A percentile compares a stretch with the other conserved stretches of the same genome.
Evolutionary conservation across 1,139 yeast genomes (phyloP).

Genomic region (Pichia sp.): DNA sequence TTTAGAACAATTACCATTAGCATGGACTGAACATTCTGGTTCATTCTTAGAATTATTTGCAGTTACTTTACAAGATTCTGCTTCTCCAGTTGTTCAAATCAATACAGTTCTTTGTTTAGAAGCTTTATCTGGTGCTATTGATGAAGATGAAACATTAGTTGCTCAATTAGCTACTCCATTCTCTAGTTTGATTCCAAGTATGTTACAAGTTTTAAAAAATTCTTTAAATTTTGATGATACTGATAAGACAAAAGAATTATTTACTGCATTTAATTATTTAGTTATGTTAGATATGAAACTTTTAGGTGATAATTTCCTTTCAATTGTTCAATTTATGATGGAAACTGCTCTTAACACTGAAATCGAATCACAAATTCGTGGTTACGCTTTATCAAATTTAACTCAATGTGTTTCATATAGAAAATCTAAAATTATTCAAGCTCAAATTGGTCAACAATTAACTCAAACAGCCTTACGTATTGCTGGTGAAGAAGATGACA

Average conservation of each 20-base stretch:
- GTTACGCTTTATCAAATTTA: slow-evolving; percentile 78
- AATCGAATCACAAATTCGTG: slow-evolving; percentile 76
- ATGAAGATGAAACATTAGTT: slow-evolving; percentile 41
- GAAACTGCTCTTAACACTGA: slow-evolving; percentile 65
- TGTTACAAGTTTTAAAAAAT: slow-evolving; percentile 77
- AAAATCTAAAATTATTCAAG: slow-evolving; percentile 57
- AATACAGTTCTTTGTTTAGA: slow-evolving; percentile 82
- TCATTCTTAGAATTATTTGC: slow-evolving; percentile 68
- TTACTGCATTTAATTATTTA: slow-evolving; percentile 80
- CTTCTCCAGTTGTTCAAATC: slow-evolving; percentile 69
- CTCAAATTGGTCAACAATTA: slow-evolving; percentile 77
- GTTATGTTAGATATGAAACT: slow-evolving; percentile 70
- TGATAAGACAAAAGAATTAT: slow-evolving; percentile 67
- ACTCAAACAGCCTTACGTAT: slow-evolving; percentile 69
- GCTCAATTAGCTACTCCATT: slow-evolving; percentile 51
- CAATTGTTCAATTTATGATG: slow-evolving; percentile 64
- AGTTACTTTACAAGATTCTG: slow-evolving; percentile 58
- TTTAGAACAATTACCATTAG: slow-evolving; percentile 67
- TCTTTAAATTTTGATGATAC: slow-evolving; percentile 66
- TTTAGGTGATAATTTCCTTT: slow-evolving; percentile 69
- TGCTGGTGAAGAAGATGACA: slow-evolving; percentile 75
- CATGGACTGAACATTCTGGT: slow-evolving; percentile 54
- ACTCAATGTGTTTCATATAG: slow-evolving; percentile 68
- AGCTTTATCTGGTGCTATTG: slow-evolving; percentile 61
- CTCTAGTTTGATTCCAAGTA: slow-evolving; percentile 64